Conservation (phyloP, 2,329 filamentous ascomycete genomes). For the Colletotrichum theobromicola region DNA sequence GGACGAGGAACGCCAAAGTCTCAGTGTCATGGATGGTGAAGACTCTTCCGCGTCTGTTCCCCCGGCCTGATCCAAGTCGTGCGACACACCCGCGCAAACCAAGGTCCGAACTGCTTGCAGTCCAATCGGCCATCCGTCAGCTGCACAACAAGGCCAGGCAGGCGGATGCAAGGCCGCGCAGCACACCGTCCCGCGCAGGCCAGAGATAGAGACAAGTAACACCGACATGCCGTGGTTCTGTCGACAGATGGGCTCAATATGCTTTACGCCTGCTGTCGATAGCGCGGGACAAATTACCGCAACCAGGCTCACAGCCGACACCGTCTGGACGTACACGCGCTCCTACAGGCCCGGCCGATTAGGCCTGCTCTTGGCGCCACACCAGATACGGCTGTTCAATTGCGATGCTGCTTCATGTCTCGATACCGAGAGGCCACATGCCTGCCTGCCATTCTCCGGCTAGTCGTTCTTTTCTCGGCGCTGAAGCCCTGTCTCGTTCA, state of each 20-base stretch:
- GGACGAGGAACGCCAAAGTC: background rate
- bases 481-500: background rate
- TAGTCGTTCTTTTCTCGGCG: background rate
- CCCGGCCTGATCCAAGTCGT: conserved; percentile 8
- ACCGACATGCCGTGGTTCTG: background rate
- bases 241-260: background rate
- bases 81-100: conserved; percentile 3
- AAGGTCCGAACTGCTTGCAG: background rate
- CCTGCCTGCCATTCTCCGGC: background rate
- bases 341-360: background rate
- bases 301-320: conserved; percentile 17
- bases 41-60: background rate
- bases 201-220: background rate
- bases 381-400: conserved; percentile 7
- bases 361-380: conserved; percentile 11
- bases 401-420: background rate
- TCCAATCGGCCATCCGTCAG: background rate
- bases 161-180: background rate
- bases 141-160: background rate
- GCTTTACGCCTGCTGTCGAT: conserved; percentile 15
- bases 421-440: conserved; percentile 4
- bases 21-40: background rate
- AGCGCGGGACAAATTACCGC: conserved; percentile 21
- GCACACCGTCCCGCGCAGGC: background rate
- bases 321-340: conserved; percentile 6